Evolutionary conservation across 176 grass and related monocot genomes (phyloP).

Genomic region (Sorghum bicolor): Sorghum_bicolor_NCBIv3 NC_012875.2:55352501-55353000

Average conservation of each 20-base stretch:
- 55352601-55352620: constrained; percentile 50
- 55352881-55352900: constrained; percentile 17
- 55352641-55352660: constrained; percentile 50
- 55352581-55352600: constrained; percentile 70
- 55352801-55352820: constrained; percentile 56
- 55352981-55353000: background rate
- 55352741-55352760: constrained; percentile 53
- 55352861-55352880: constrained; percentile 41
- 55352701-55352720: constrained; percentile 64
- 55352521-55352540: constrained; percentile 68
- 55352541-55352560: constrained; percentile 77
- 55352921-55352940: background rate
- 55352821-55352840: constrained; percentile 51
- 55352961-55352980: background rate
- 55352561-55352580: constrained; percentile 85
- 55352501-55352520: constrained; percentile 56
- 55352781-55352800: constrained; percentile 56
- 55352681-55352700: constrained; percentile 53
- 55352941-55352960: background rate
- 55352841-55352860: constrained; percentile 61
- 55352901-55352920: background rate
- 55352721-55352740: constrained; percentile 56
- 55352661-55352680: constrained; percentile 54
- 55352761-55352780: constrained; percentile 55
- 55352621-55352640: constrained; percentile 69